phyloP scores from a whole-genome alignment of 495 filamentous ascomycete genomes.

The Aspergillus bridgeri region DNA sequence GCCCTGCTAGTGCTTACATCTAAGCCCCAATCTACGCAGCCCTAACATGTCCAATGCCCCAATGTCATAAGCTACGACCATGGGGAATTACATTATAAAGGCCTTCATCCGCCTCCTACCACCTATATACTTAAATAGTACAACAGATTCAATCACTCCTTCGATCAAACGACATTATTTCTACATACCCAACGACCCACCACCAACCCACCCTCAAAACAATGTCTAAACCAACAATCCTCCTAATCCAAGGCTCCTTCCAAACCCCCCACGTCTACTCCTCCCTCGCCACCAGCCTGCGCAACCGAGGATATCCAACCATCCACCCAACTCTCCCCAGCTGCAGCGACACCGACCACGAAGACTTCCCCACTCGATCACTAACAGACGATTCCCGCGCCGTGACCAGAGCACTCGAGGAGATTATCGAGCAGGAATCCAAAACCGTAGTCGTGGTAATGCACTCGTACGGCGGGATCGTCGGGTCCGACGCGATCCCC shows the following conservation, averaged over 20 bases:
- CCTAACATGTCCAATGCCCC: background rate
- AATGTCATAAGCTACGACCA: background rate
- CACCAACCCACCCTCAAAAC: background rate
- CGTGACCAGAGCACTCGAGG: slow-evolving; percentile 1
- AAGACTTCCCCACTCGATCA: slow-evolving; percentile 3
- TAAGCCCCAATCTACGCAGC: background rate
- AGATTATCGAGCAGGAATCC: slow-evolving; percentile 1
- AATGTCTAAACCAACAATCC: slow-evolving; percentile 1
- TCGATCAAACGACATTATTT: background rate
- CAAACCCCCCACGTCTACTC: slow-evolving; percentile 9
- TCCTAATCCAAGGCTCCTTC: slow-evolving; percentile 9
- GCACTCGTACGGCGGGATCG: slow-evolving; percentile 10
- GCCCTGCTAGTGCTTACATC: background rate
- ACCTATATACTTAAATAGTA: too few species aligned
- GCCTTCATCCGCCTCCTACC: too few species aligned
- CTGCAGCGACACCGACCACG: slow-evolving; percentile 5
- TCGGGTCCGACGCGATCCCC: slow-evolving; percentile 8
- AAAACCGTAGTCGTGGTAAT: slow-evolving; percentile 3
- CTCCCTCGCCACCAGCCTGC: background rate
- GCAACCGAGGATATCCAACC: background rate
- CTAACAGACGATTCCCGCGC: background rate
- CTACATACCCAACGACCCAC: too few species aligned
- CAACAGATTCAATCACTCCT: too few species aligned
- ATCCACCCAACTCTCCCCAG: slow-evolving; percentile 4
- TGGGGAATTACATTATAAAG: background rate